Conservation (phyloP, 306 rosid genomes). For the Malus domestica region ASM211411v1 NC_041790.1:8578001-8578500, state of each 20-base stretch:
- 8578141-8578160: slow-evolving; percentile 97
- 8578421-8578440: neutral
- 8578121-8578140: slow-evolving; percentile 85
- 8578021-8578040: neutral
- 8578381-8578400: slow-evolving; percentile 77
- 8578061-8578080: neutral
- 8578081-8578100: neutral
- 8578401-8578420: slow-evolving; percentile 23
- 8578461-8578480: slow-evolving; percentile 2
- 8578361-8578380: slow-evolving; percentile 97
- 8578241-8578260: slow-evolving; percentile 2
- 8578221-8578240: slow-evolving; percentile 18
- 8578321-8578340: slow-evolving; percentile 70
- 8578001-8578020: neutral
- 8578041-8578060: neutral
- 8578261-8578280: slow-evolving; percentile 91
- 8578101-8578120: slow-evolving; percentile 5
- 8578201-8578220: slow-evolving; percentile 27
- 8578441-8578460: slow-evolving; percentile 9
- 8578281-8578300: slow-evolving; percentile 79
- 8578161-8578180: slow-evolving; percentile 98
- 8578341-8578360: slow-evolving; percentile 96
- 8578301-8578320: slow-evolving; percentile 81
- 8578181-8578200: slow-evolving; percentile 65
- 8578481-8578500: neutral